Percentiles rank a stretch among this genome's conserved stretches.
Evolutionary conservation across 2,329 filamentous ascomycete genomes (phyloP).

Genomic region (Monilinia polystroma): DNA sequence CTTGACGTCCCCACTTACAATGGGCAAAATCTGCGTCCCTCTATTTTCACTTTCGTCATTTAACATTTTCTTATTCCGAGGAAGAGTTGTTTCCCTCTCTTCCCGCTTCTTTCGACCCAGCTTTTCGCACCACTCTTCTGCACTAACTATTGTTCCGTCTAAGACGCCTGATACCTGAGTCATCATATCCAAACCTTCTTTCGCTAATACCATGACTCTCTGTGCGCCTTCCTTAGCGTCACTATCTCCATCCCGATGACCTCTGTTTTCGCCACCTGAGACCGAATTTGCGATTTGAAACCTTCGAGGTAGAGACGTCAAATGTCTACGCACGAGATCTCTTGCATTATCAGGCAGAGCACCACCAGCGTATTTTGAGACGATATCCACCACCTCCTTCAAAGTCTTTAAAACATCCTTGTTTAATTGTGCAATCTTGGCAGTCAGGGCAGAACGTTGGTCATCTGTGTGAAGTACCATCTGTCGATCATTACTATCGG

Average conservation of each 20-base stretch:
- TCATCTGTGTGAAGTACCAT: conserved; percentile 35
- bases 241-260: conserved; percentile 40
- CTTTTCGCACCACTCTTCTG: conserved; percentile 86
- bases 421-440: conserved; percentile 62
- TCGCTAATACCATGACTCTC: conserved; percentile 79
- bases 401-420: conserved; percentile 74
- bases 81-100: conserved; percentile 30
- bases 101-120: conserved; percentile 53
- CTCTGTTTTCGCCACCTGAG: conserved; percentile 41
- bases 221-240: conserved; percentile 61
- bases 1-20: conserved; percentile 4
- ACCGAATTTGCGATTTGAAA: conserved; percentile 70
- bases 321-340: conserved; percentile 76
- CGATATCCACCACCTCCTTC: conserved; percentile 76
- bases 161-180: conserved; percentile 84
- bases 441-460: conserved; percentile 34
- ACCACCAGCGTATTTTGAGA: conserved; percentile 88
- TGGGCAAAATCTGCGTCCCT: not conserved
- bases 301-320: conserved; percentile 79
- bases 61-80: not conserved
- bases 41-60: conserved; percentile 3
- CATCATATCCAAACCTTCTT: conserved; percentile 93
- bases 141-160: conserved; percentile 84
- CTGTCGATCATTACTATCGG: conserved; percentile 29
- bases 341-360: conserved; percentile 87